These are phyloP conservation scores for Arthrobotrys musiformis DNA, from an alignment of 2,329 filamentous ascomycete species.

Conservation along the genomic window DNA sequence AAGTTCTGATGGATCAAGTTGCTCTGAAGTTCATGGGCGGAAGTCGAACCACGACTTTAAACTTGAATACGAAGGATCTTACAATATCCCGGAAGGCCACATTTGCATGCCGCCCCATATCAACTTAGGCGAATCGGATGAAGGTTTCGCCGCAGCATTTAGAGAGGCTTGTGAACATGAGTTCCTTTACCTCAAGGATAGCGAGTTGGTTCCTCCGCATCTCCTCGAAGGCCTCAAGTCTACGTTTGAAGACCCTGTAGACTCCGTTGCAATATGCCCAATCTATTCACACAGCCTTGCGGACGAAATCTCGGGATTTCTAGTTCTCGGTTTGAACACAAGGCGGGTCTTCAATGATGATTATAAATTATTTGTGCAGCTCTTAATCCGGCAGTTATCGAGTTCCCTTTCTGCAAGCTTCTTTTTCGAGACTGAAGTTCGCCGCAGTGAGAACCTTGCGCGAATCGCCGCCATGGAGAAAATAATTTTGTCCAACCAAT, in stretches of 20 bases:
- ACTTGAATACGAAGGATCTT: constrained; percentile 36
- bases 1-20: constrained; percentile 70
- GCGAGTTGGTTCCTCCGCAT: constrained; percentile 15
- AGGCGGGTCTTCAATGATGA: constrained; percentile 81
- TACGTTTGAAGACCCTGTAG: constrained; percentile 24
- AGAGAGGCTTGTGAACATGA: constrained; percentile 36
- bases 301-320: constrained; percentile 70
- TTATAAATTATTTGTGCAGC: constrained; percentile 78
- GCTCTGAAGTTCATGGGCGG: constrained; percentile 5
- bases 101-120: constrained; percentile 30
- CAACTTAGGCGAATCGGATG: constrained; percentile 32
- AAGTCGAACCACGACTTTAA: constrained; percentile 24
- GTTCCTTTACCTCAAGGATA: constrained; percentile 22
- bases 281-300: constrained; percentile 36
- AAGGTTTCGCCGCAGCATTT: constrained; percentile 39
- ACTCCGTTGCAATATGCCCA: constrained; percentile 27
- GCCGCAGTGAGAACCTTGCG: constrained; percentile 77
- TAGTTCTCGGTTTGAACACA: constrained; percentile 82
- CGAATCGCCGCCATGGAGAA: constrained; percentile 79
- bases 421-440: constrained; percentile 82
- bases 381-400: constrained; percentile 69
- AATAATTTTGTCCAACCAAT: constrained; percentile 79
- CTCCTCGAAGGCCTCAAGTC: constrained; percentile 33
- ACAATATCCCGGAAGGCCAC: constrained; percentile 32
- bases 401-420: constrained; percentile 79